Conservation (phyloP, 345 rosid species). For the Eucalyptus leucophloia region DNA sequence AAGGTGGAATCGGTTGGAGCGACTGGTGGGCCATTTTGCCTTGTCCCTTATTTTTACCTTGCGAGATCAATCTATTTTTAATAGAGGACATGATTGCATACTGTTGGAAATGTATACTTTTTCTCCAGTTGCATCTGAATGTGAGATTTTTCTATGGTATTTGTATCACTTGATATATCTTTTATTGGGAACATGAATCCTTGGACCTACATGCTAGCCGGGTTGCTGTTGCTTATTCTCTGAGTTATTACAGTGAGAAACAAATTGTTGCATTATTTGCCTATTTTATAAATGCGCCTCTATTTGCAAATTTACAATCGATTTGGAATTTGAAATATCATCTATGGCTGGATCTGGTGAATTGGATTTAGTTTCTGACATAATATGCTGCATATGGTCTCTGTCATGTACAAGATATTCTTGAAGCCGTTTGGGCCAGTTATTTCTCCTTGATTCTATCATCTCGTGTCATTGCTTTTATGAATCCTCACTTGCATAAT, state of each 20-base stretch:
- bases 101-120: not conserved
- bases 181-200: not conserved
- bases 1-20: constrained; percentile 93
- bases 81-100: not conserved
- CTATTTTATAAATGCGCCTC: not conserved
- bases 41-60: not conserved
- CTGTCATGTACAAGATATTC: not conserved
- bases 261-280: not conserved
- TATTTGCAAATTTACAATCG: not conserved
- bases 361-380: not conserved
- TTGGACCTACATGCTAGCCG: not conserved
- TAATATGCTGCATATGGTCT: not conserved
- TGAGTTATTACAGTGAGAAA: not conserved
- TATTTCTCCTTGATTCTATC: not conserved
- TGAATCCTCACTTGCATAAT: not conserved
- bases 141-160: not conserved
- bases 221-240: not conserved
- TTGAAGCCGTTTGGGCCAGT: not conserved
- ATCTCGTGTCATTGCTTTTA: not conserved
- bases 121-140: not conserved
- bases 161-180: not conserved
- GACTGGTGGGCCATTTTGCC: constrained; percentile 41
- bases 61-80: not conserved
- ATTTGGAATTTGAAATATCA: not conserved
- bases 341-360: not conserved